Percentiles rank a stretch among this genome's conserved stretches.
Conservation (phyloP, 768 basidiomycete species). For the Mycena crocata region DNA sequence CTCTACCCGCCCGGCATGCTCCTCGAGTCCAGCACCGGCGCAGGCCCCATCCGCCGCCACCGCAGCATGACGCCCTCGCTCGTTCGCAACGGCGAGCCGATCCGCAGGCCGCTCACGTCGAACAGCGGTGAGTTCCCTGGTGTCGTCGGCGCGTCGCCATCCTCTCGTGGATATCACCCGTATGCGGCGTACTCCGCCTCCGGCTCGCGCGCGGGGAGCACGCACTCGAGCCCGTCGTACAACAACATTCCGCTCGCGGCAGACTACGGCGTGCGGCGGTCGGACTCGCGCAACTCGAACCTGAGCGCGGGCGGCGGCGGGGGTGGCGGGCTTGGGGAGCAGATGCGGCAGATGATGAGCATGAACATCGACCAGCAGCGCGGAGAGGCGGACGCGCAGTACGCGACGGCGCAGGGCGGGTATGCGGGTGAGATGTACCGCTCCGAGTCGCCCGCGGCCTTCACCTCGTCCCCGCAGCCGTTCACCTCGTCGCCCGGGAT, state of each 20-base stretch:
- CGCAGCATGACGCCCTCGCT: conserved; percentile 83
- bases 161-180: conserved; percentile 66
- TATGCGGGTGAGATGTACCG: conserved; percentile 47
- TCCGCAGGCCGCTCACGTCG: conserved; percentile 60
- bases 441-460: conserved; percentile 55
- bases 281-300: conserved; percentile 55
- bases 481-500: conserved; percentile 40
- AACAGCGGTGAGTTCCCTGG: conserved; percentile 51
- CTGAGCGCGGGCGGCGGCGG: conserved; percentile 36
- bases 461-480: conserved; percentile 44
- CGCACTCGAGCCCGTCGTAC: conserved; percentile 59
- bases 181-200: conserved; percentile 57
- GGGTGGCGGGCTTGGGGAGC: conserved; percentile 50
- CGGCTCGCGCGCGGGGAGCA: conserved; percentile 48
- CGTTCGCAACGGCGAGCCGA: conserved; percentile 62
- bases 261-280: conserved; percentile 48
- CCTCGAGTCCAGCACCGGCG: conserved; percentile 38
- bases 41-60: conserved; percentile 62
- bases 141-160: conserved; percentile 49
- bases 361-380: conserved; percentile 47
- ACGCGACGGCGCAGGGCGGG: conserved; percentile 21
- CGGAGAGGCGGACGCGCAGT: conserved; percentile 27
- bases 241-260: conserved; percentile 51
- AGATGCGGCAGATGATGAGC: conserved; percentile 59
- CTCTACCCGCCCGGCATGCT: conserved; percentile 61